Evolutionary conservation across 805 yeast genomes (phyloP).

Genomic region (Starmerella powellii): DNA sequence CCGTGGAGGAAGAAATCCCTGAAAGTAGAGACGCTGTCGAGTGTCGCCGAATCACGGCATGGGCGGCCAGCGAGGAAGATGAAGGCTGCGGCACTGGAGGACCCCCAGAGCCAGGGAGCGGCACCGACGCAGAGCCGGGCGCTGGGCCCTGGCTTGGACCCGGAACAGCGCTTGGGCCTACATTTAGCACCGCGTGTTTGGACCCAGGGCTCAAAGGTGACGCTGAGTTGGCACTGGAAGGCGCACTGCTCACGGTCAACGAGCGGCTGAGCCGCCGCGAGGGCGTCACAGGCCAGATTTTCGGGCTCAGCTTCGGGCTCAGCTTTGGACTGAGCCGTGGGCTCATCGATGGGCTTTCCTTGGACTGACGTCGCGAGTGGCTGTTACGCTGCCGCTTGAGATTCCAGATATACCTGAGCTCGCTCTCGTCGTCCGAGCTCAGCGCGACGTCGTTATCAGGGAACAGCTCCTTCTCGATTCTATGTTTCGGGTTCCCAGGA

Average conservation of each 20-base stretch:
- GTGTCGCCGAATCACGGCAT: slow-evolving; percentile 4
- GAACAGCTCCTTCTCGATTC: neutral
- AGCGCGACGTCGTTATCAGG: slow-evolving; percentile 4
- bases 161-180: too few species aligned
- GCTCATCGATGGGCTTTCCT: slow-evolving; percentile 6
- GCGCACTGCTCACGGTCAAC: neutral
- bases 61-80: neutral
- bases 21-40: slow-evolving; percentile 11
- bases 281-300: slow-evolving; percentile 15
- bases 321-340: slow-evolving; percentile 15
- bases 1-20: slow-evolving; percentile 2
- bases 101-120: too few species aligned
- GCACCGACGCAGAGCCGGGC: too few species aligned
- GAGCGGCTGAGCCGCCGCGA: slow-evolving; percentile 11
- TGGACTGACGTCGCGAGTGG: slow-evolving; percentile 12
- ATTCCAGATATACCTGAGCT: slow-evolving; percentile 8
- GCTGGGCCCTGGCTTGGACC: too few species aligned
- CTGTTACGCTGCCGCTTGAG: slow-evolving; percentile 11
- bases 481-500: too few species aligned
- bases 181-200: too few species aligned
- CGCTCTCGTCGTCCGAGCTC: slow-evolving; percentile 16
- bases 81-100: too few species aligned
- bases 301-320: slow-evolving; percentile 16
- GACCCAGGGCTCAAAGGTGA: neutral
- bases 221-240: neutral